phyloP scores from a whole-genome alignment of 257 asterid species.

The Ehretia macrophylla region DNA sequence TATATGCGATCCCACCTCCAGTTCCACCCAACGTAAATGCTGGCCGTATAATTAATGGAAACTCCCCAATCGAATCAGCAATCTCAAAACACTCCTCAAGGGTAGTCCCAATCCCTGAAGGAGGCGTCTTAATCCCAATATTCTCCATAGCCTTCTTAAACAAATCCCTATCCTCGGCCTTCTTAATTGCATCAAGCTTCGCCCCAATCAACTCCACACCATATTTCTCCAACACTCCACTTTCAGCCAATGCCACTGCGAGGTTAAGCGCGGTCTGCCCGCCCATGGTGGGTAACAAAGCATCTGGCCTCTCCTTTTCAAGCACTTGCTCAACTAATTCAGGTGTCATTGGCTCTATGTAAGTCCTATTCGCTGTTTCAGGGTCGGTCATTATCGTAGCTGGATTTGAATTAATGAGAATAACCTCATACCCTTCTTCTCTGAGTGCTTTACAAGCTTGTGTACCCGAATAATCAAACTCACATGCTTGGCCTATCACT shows the following conservation, averaged over 20 bases:
- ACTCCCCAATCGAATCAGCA: slow-evolving; percentile 80
- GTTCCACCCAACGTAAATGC: slow-evolving; percentile 97
- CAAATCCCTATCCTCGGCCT: slow-evolving; percentile 95
- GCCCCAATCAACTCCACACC: slow-evolving; percentile 98
- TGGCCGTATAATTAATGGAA: slow-evolving; percentile 89
- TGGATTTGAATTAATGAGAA: slow-evolving; percentile 87
- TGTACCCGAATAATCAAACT: slow-evolving; percentile 96
- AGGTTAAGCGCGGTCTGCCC: slow-evolving; percentile 98
- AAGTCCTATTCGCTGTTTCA: slow-evolving; percentile 82
- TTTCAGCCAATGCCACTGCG: slow-evolving; percentile 89
- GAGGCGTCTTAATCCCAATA: slow-evolving; percentile 92
- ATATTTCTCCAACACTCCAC: slow-evolving; percentile 88
- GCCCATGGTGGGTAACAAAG: slow-evolving; percentile 94
- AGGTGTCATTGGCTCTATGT: slow-evolving; percentile 96
- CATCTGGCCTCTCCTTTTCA: slow-evolving; percentile 93
- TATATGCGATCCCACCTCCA: slow-evolving; percentile 98
- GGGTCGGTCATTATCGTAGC: slow-evolving; percentile 99
- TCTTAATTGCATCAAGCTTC: slow-evolving; percentile 88
- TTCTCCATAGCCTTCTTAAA: slow-evolving; percentile 90
- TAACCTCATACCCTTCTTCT: slow-evolving; percentile 95
- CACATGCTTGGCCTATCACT: slow-evolving; percentile 97
- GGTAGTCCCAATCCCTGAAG: slow-evolving; percentile 92
- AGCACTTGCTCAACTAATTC: slow-evolving; percentile 94
- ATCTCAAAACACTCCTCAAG: slow-evolving; percentile 80
- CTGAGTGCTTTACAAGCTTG: slow-evolving; percentile 98